Evolutionary conservation across 345 rosid species (phyloP), one percentile per base, ranked within the genome.

Genomic region (Linum usitatissimum): DNA sequence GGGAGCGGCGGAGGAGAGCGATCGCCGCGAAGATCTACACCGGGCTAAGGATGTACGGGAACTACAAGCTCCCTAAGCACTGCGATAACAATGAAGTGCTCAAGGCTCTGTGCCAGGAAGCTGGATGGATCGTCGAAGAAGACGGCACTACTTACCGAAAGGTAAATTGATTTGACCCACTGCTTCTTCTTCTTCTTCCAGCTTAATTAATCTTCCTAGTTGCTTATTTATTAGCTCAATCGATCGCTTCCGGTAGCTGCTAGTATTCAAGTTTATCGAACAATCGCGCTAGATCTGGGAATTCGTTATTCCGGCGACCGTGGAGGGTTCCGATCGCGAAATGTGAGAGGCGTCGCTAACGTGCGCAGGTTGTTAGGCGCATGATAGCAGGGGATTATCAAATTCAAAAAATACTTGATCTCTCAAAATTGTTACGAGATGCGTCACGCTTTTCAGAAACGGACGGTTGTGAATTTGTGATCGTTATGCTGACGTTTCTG

Each of bases 71-170:
- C 6, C 97, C 97, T 0, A 90, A 90, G 79, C 97, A 90, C 79
- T 90, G 92, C 51, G 97, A 90, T 71, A 90, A 87, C 74, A 90
- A 90, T 59, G 95, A 90, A 53, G 95, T 90, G 45, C 90, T 90
- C 71, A 90, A 85, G 69, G 95, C 97, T 9, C 81, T 90, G 51
- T 90, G 97, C 64, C 73, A 77, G 45, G 97, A 90, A 54, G 97
- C 95, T 54, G 97, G 97, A 36, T 90, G 97, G 97, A 73, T 69
- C 63, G 97, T 87, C 14, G 97, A 90, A 54, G 77, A 75, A 3
- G 97, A 90, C 45, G 97, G 97, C 31, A 90, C 92, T 40, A 90
- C 95, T 42, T 90, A 87, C 66, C 86, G 97, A 30, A 87, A 87
- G 95, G 97, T 90, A 73, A 48, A 9, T 13, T 64, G 28, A 39